Conservation (phyloP, 2,329 filamentous ascomycete species). For the Sclerotinia minor region DNA sequence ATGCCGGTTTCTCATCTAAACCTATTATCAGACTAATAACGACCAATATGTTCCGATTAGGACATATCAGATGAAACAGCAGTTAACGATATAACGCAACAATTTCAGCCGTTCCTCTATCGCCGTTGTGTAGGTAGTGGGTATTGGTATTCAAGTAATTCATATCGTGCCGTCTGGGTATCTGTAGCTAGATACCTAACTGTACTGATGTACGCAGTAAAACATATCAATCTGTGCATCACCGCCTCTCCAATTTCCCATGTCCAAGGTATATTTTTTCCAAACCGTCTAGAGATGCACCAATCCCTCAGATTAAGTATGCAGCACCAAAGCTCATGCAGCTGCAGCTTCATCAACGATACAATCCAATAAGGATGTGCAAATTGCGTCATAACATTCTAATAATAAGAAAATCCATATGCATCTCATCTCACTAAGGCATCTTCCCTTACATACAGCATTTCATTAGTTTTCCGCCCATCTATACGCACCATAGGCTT, state of each 20-base stretch:
- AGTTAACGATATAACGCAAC: not conserved
- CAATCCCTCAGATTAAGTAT: conserved; percentile 3
- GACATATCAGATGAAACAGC: not conserved
- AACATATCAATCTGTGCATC: not conserved
- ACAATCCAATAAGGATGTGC: not conserved
- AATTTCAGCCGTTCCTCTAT: not conserved
- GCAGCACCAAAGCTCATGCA: conserved; percentile 6
- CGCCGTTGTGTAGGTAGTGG: not conserved
- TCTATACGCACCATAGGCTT: not conserved
- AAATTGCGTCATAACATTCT: conserved; percentile 14
- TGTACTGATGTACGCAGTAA: not conserved
- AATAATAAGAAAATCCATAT: conserved; percentile 15
- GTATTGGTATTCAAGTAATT: not conserved
- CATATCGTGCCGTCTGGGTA: not conserved
- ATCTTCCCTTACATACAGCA: not conserved
- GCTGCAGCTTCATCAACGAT: conserved; percentile 1
- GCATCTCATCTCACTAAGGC: conserved; percentile 4
- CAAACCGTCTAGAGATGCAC: not conserved
- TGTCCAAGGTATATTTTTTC: conserved; percentile 6
- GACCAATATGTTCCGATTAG: not conserved
- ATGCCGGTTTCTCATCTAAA: not conserved
- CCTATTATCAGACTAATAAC: not conserved
- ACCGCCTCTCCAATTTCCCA: conserved; percentile 8
- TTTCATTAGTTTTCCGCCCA: conserved; percentile 6
- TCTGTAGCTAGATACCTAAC: not conserved